Evolutionary conservation across 75 land plant species (phyloP), one percentile per base, ranked within the genome.

Genomic region (Ceratopteris richardii): DNA sequence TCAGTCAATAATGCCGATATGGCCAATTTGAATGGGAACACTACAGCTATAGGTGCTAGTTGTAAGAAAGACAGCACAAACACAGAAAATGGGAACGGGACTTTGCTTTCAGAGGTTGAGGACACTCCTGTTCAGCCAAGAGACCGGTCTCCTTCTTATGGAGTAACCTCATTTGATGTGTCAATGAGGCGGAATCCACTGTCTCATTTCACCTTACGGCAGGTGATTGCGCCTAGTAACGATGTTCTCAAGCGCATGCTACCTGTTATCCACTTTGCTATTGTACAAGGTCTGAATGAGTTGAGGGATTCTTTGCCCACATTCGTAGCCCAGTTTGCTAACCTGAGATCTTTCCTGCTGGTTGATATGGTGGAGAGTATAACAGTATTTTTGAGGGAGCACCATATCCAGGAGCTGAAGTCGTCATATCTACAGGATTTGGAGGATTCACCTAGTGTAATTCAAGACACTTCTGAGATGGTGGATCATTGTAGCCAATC

Each of bases 251-350:
- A 57, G 16, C 62, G 58, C 6, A 74, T 74, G 77, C 61, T 74
- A n/a, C 72, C 77, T 0, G 63, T 74, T 1, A 74, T 68, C 39
- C 72, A 61, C 19, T 74, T 74, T 59, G 77, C 77, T 0, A 74
- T 74, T 29, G 66, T 74, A 0, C 77, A 74, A 51, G 77, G 77
- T 37, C 31, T 74, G 57, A 69, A 74, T 68, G 77, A 74, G 33
- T 63, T 74, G 37, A 57, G 67, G 30, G 70, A 74, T 40, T 63
- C 66, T 7, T 30, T 74, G 24, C 77, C 71, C 33, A 1, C 43
- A 0, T 74, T 74, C 31, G 31, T 74, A 14, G 18, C 31, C 6
- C 62, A 46, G 31, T 74, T 74, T 53, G n/a, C 57, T 54, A 21
- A 59, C 62, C 25, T 68, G 16, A 68, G 50, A n/a, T 58, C 55